A percentile compares a stretch with the other conserved stretches of the same genome.
These are phyloP conservation scores for Flaveria trinervia DNA, from an alignment of 129 eudicot species.

Conservation along the genomic window DNA sequence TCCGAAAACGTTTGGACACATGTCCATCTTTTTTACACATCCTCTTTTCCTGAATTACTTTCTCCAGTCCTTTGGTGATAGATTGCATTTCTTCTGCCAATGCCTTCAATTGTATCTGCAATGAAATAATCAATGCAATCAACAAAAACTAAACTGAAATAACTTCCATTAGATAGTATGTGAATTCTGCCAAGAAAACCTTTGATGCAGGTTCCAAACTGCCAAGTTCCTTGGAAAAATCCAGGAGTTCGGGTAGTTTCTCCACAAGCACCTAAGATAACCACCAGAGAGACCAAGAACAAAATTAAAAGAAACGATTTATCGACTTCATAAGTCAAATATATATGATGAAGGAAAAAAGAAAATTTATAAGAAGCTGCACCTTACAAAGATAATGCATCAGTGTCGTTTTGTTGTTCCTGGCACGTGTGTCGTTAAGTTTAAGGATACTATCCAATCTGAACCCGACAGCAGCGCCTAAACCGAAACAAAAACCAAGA, in stretches of 20 bases:
- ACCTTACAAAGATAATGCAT: conserved; percentile 99
- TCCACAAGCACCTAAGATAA: conserved; percentile 73
- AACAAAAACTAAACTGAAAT: conserved; percentile 6
- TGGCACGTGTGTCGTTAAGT: conserved; percentile 89
- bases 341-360: not conserved
- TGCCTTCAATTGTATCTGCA: conserved; percentile 72
- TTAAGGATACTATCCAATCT: conserved; percentile 89
- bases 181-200: conserved; percentile 44
- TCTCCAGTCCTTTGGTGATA: conserved; percentile 80
- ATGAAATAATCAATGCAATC: conserved; percentile 15
- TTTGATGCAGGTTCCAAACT: conserved; percentile 89
- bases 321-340: not conserved
- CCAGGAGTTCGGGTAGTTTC: conserved; percentile 83
- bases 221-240: conserved; percentile 78
- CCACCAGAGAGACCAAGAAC: conserved; percentile 16
- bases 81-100: conserved; percentile 95
- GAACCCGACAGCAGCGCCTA: conserved; percentile 97
- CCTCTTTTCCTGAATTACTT: conserved; percentile 73
- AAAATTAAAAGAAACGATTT: not conserved
- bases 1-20: conserved; percentile 60
- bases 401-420: conserved; percentile 85
- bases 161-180: not conserved
- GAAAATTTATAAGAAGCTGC: conserved; percentile 1
- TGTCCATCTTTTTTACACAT: conserved; percentile 86
- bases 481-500: conserved; percentile 16